phyloP scores from a whole-genome alignment of 352 stramenopile genomes.

The Globisporangium abappressorium region DNA sequence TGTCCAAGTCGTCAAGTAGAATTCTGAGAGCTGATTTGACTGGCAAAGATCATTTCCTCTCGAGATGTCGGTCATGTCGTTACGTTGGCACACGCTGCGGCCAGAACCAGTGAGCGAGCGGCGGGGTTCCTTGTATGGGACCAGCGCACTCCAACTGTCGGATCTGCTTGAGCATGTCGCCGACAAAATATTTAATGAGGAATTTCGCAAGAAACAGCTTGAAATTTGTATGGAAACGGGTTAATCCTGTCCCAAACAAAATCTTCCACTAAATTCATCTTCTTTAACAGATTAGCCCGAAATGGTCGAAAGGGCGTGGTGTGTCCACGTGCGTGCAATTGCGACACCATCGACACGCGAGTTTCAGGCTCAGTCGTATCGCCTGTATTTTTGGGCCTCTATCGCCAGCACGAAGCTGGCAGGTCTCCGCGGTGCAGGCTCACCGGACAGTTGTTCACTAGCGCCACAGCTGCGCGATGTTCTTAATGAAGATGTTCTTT shows the following conservation, averaged over 20 bases:
- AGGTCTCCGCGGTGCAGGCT: too few species aligned
- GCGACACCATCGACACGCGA: too few species aligned
- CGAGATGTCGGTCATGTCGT: not conserved
- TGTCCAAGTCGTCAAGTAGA: not conserved
- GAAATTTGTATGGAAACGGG: not conserved
- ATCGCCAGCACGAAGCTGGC: too few species aligned
- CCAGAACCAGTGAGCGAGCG: too few species aligned
- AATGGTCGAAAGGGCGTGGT: not conserved
- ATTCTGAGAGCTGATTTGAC: not conserved
- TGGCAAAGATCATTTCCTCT: not conserved
- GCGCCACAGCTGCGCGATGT: too few species aligned
- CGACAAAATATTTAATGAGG: not conserved
- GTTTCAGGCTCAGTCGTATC: too few species aligned
- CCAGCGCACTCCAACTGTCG: not conserved
- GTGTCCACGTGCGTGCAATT: too few species aligned
- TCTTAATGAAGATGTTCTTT: too few species aligned
- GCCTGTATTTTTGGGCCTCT: too few species aligned
- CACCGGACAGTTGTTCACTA: too few species aligned
- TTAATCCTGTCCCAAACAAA: not conserved
- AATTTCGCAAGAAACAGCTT: not conserved
- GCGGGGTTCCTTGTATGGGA: not conserved
- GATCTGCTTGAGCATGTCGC: not conserved
- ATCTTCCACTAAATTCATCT: not conserved
- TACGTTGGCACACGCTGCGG: too few species aligned
- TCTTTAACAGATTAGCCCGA: not conserved